Evolutionary conservation across 352 stramenopile genomes (phyloP), one percentile per base, ranked within the genome.

Genomic region (Pythium brassicae): DNA sequence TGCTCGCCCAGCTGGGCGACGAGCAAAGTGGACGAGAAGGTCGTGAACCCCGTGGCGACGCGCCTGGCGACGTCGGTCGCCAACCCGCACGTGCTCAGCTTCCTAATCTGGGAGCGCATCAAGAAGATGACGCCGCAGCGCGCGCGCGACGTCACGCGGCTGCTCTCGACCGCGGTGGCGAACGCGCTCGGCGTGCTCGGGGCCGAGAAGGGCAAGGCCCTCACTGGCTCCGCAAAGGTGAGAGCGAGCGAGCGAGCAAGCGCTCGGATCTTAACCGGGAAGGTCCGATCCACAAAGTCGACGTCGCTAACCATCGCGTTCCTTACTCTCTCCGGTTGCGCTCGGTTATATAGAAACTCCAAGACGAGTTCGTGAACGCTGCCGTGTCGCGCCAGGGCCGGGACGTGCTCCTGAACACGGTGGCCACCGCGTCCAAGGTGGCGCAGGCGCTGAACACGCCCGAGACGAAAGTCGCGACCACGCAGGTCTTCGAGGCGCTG

Each of bases 121-220:
- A 90, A 92, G 68, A 70, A 60, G n/a, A 69, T 87, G 55, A 86
- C 82, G 43, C 82, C 82, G 46, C 79, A 89, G 66, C 79, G 79
- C 42, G 77, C 82, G 45, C 74, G 79, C 47, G 79, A 92, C 55
- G 53, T 89, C 34, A 80, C 76, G 68, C 78, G 83, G 17, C 59
- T 92, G 39, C 37, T 90, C 11, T 73, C 77, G n/a, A 72, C 68
- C 17, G 74, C 76, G 0, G 51, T 90, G 17, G 46, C 68, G 45
- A 86, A 92, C 22, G 75, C 76, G 20, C 50, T 87, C 17, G 65
- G 64, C 45, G 74, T 90, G 27, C 62, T 89, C 12, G 60, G 68
- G 3, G 78, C 75, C 17, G 76, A 90, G 29, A 61, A 78, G 10
- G 77, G 75, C 32, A 47, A 69, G 29, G 62, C 63, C 34, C 66